A percentile compares a stretch with the other conserved stretches of the same genome.
phyloP scores from a whole-genome alignment of 306 rosid genomes.

The Quercus ilex region DNA sequence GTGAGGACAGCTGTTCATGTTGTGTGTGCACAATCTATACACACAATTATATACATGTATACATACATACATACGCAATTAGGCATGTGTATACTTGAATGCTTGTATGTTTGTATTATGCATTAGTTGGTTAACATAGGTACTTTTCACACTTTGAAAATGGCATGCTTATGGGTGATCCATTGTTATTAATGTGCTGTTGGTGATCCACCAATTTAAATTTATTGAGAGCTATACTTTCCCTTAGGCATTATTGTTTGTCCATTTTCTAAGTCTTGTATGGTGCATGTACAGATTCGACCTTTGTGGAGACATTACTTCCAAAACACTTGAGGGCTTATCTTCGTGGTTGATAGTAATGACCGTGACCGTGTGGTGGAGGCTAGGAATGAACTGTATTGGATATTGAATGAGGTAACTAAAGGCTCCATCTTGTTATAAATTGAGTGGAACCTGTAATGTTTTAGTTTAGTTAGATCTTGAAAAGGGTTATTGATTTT shows the following conservation, averaged over 20 bases:
- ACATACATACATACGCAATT: background rate
- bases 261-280: background rate
- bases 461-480: background rate
- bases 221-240: background rate
- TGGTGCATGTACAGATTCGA: conserved; percentile 31
- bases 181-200: background rate
- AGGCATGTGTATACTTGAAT: background rate
- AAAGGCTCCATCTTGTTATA: background rate
- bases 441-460: background rate
- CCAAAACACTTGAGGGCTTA: conserved; percentile 60
- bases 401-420: conserved; percentile 62
- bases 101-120: background rate
- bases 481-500: background rate
- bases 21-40: conserved; percentile 4
- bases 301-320: conserved; percentile 60
- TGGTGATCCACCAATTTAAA: background rate
- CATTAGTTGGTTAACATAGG: background rate
- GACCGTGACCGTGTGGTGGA: conserved; percentile 58
- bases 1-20: no score
- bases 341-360: conserved; percentile 62
- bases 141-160: no score
- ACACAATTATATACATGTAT: no score
- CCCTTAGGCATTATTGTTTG: background rate
- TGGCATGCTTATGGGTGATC: background rate
- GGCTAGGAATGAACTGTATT: conserved; percentile 52